These are phyloP conservation scores for Brasilioporus rufonigricans DNA, from an alignment of 768 basidiomycete species.

Conservation along the genomic window DNA sequence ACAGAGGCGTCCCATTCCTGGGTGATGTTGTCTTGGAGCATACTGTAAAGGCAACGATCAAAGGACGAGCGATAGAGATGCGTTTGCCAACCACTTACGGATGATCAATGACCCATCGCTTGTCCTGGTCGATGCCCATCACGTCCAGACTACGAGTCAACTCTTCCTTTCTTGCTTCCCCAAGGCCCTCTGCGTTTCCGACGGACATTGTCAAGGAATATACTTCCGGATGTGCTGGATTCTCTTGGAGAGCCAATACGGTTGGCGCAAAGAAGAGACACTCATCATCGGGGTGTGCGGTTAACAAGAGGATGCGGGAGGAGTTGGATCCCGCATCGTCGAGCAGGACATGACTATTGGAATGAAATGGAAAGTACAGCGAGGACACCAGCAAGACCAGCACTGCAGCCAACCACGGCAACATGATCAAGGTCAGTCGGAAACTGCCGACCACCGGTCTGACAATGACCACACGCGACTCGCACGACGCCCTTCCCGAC, in stretches of 20 bases:
- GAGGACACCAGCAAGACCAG: constrained; percentile 19
- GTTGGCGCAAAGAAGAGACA: constrained; percentile 93
- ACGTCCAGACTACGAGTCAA: constrained; percentile 60
- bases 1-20: constrained; percentile 57
- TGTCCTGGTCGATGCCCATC: constrained; percentile 56
- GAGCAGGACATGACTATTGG: constrained; percentile 22
- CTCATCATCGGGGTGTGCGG: constrained; percentile 95
- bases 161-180: constrained; percentile 56
- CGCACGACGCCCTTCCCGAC: constrained; percentile 21
- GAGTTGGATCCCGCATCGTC: not conserved
- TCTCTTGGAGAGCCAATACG: constrained; percentile 48
- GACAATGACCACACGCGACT: constrained; percentile 24
- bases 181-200: constrained; percentile 80
- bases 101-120: constrained; percentile 63
- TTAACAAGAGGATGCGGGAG: constrained; percentile 59
- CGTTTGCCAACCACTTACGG: constrained; percentile 47
- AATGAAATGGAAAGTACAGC: constrained; percentile 26
- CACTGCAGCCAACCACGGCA: constrained; percentile 16
- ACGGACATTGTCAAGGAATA: constrained; percentile 72
- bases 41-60: constrained; percentile 35
- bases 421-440: constrained; percentile 17
- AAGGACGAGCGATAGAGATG: constrained; percentile 4
- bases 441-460: constrained; percentile 16
- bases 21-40: constrained; percentile 75
- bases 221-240: constrained; percentile 33